phyloP scores from a whole-genome alignment of 2,329 filamentous ascomycete species.

The Colletotrichum chlorophyti region DNA sequence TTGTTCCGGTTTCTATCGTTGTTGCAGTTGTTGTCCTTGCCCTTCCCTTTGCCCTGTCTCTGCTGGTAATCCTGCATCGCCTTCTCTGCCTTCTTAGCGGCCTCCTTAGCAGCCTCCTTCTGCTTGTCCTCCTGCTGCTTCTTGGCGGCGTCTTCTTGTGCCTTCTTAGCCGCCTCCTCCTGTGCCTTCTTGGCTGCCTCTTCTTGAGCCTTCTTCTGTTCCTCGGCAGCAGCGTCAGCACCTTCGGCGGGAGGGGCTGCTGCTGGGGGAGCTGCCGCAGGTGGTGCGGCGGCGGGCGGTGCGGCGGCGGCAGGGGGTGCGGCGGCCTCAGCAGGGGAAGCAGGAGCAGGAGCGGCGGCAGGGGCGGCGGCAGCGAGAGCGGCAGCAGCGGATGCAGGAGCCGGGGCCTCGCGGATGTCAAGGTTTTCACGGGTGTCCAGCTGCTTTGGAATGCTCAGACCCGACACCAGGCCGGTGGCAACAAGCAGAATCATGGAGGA shows the following conservation, averaged over 20 bases:
- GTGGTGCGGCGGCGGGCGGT: neutral
- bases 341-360: neutral
- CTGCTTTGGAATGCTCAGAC: conserved; percentile 33
- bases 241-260: neutral
- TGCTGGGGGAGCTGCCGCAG: neutral
- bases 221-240: conserved; percentile 1
- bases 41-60: conserved; percentile 33
- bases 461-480: conserved; percentile 39
- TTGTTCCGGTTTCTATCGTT: conserved; percentile 31
- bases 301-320: neutral
- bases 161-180: neutral
- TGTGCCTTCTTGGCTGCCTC: neutral
- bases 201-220: neutral
- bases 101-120: conserved; percentile 13
- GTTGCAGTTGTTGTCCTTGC: conserved; percentile 10
- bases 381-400: neutral
- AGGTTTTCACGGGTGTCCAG: conserved; percentile 10
- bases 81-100: conserved; percentile 20
- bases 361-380: neutral
- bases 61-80: conserved; percentile 8
- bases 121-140: neutral
- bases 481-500: conserved; percentile 36
- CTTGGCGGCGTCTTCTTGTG: neutral
- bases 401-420: conserved; percentile 1
- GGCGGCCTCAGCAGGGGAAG: neutral